phyloP scores from a whole-genome alignment of 306 rosid genomes.

The Quercus agrifolia region DNA sequence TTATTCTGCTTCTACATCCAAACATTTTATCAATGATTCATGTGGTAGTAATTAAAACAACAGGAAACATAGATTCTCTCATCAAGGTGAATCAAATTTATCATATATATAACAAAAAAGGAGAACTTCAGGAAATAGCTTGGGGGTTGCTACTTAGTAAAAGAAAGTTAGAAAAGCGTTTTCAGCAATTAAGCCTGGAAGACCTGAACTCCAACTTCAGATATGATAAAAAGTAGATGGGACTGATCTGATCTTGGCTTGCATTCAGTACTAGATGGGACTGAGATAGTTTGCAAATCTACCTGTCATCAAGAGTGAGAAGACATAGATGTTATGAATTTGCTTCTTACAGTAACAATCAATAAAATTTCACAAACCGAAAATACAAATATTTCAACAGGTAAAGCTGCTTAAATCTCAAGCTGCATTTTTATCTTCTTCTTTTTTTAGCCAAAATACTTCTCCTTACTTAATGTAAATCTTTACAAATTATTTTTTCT shows the following conservation, averaged over 20 bases:
- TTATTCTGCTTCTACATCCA: background rate
- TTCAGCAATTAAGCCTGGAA: conserved; percentile 15
- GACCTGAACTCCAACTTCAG: conserved; percentile 14
- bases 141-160: conserved; percentile 3
- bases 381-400: background rate
- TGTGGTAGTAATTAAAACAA: conserved; percentile 11
- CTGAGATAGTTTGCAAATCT: conserved; percentile 52
- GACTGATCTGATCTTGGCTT: conserved; percentile 6
- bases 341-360: background rate
- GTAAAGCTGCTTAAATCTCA: background rate
- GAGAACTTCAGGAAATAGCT: conserved; percentile 18
- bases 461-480: background rate
- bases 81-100: conserved; percentile 4
- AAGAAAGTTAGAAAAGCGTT: conserved; percentile 16
- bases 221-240: background rate
- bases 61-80: conserved; percentile 18
- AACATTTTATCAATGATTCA: conserved; percentile 10
- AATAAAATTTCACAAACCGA: background rate
- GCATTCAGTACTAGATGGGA: conserved; percentile 44
- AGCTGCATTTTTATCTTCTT: background rate
- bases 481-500: background rate
- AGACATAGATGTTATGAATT: background rate
- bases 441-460: background rate
- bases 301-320: conserved; percentile 34
- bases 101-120: conserved; percentile 5